phyloP scores from a whole-genome alignment of 148 eudicot species.

The Vaccinium darrowii region DNA sequence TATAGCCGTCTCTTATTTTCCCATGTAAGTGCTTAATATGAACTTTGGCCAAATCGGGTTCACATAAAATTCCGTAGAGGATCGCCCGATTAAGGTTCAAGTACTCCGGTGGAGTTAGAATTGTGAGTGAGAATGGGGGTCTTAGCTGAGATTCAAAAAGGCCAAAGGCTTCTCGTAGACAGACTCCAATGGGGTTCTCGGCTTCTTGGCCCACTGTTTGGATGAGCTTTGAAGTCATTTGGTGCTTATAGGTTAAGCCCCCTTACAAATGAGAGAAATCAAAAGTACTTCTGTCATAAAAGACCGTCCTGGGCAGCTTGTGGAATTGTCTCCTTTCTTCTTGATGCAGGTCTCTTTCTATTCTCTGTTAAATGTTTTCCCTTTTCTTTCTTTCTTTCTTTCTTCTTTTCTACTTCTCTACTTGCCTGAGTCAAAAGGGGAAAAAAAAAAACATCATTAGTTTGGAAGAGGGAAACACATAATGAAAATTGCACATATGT shows the following conservation, averaged over 20 bases:
- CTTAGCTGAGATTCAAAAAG: constrained; percentile 45
- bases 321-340: neutral
- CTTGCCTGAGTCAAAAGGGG: neutral
- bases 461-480: neutral
- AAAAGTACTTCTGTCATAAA: neutral
- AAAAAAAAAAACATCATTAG: neutral
- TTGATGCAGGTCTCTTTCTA: neutral
- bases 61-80: constrained; percentile 64
- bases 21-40: constrained; percentile 77
- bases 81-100: constrained; percentile 55
- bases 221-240: constrained; percentile 61
- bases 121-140: constrained; percentile 62
- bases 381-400: neutral
- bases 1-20: constrained; percentile 73
- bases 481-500: neutral
- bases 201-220: constrained; percentile 45
- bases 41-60: constrained; percentile 44
- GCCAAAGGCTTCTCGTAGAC: constrained; percentile 57
- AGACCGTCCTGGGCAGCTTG: neutral
- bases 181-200: constrained; percentile 47
- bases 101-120: constrained; percentile 51
- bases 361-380: neutral
- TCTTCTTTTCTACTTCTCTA: neutral
- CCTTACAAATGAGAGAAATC: neutral
- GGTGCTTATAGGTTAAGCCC: neutral